These are phyloP conservation scores for Ascochyta lentis DNA, from an alignment of 2,329 filamentous ascomycete species.

Conservation along the genomic window DNA sequence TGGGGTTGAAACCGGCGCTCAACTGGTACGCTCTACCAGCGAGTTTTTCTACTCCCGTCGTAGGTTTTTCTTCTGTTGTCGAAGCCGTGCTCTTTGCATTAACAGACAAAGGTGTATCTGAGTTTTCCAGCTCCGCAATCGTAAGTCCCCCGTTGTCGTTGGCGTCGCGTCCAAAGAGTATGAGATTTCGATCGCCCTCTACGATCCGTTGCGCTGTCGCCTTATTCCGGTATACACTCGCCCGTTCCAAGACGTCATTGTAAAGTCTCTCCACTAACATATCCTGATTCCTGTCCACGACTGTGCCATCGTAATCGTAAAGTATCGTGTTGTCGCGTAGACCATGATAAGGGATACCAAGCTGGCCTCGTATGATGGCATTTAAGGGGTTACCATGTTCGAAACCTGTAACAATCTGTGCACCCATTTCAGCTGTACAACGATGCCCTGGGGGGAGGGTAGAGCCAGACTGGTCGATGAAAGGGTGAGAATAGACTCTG, in stretches of 20 bases:
- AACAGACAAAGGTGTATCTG: slow-evolving; percentile 56
- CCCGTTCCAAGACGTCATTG: slow-evolving; percentile 91
- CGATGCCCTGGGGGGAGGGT: slow-evolving; percentile 61
- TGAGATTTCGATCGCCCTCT: slow-evolving; percentile 80
- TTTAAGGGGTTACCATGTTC: slow-evolving; percentile 94
- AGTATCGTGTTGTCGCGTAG: slow-evolving; percentile 82
- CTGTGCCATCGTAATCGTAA: slow-evolving; percentile 80
- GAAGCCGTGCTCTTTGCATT: slow-evolving; percentile 57
- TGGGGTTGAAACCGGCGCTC: slow-evolving; percentile 71
- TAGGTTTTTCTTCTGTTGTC: slow-evolving; percentile 53
- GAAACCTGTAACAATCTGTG: slow-evolving; percentile 97
- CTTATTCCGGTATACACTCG: slow-evolving; percentile 88
- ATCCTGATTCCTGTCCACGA: slow-evolving; percentile 81
- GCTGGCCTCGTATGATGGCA: slow-evolving; percentile 85
- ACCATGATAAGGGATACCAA: slow-evolving; percentile 84
- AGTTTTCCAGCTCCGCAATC: slow-evolving; percentile 76
- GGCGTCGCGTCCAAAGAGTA: slow-evolving; percentile 83
- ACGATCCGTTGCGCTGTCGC: slow-evolving; percentile 72
- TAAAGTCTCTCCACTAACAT: slow-evolving; percentile 87
- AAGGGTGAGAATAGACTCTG: slow-evolving; percentile 84
- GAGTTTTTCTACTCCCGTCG: slow-evolving; percentile 63
- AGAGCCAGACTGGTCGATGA: slow-evolving; percentile 65
- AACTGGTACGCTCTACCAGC: slow-evolving; percentile 74
- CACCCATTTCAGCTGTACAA: slow-evolving; percentile 93
- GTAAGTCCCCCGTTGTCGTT: slow-evolving; percentile 63